These are phyloP conservation scores for Penicillium glabrum DNA, from an alignment of 2,329 filamentous ascomycete genomes.

Conservation along the genomic window DNA sequence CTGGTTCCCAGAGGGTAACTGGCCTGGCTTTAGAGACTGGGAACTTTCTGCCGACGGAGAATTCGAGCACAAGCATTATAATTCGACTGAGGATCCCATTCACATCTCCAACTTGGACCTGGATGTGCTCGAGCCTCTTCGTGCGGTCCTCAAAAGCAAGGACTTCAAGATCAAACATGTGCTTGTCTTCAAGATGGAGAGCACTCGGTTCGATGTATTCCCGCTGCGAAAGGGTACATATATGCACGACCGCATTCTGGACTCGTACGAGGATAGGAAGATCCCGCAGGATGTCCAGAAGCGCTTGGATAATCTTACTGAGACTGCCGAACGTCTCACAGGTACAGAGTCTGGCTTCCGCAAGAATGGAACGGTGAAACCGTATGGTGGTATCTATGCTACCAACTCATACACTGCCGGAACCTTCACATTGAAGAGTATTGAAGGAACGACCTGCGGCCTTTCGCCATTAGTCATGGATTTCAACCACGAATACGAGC, in stretches of 20 bases:
- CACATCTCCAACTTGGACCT: constrained; percentile 41
- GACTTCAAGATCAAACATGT: constrained; percentile 43
- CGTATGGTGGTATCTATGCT: constrained; percentile 41
- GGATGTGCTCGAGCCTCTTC: constrained; percentile 25
- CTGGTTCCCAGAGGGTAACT: constrained; percentile 18
- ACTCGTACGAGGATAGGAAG: constrained; percentile 33
- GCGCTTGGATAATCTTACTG: constrained; percentile 25
- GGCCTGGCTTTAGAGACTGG: constrained; percentile 25
- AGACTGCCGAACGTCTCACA: constrained; percentile 23
- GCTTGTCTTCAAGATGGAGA: constrained; percentile 44
- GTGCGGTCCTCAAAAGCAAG: constrained; percentile 16
- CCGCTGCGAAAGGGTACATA: constrained; percentile 42
- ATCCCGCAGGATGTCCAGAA: constrained; percentile 31
- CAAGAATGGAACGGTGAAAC: constrained; percentile 15
- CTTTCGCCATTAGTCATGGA: constrained; percentile 41
- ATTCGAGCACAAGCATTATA: constrained; percentile 29
- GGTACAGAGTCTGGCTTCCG: constrained; percentile 22
- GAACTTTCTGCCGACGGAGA: not conserved
- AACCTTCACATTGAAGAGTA: constrained; percentile 47
- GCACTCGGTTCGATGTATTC: constrained; percentile 47
- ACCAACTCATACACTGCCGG: constrained; percentile 42
- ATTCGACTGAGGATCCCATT: constrained; percentile 38
- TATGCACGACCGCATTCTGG: constrained; percentile 31
- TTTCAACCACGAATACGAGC: constrained; percentile 41
- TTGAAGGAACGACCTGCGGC: constrained; percentile 43